Percentiles rank a stretch among this genome's conserved stretches.
phyloP scores from a whole-genome alignment of 345 rosid species.

The Linum usitatissimum region DNA sequence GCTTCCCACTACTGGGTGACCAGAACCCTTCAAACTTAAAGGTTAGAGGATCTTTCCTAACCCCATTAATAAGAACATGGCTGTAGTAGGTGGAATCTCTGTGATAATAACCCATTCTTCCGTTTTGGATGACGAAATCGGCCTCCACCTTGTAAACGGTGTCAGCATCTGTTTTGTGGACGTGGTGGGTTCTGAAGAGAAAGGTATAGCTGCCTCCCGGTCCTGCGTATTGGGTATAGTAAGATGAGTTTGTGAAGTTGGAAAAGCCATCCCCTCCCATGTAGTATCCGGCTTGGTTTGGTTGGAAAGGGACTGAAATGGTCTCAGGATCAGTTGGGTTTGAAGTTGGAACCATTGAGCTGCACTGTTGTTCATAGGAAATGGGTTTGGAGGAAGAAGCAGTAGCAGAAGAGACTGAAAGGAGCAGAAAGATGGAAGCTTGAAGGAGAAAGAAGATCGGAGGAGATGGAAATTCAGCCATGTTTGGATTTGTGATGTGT shows the following conservation, averaged over 20 bases:
- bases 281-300: slow-evolving; percentile 19
- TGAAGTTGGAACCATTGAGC: neutral
- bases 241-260: neutral
- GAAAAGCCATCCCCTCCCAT: slow-evolving; percentile 17
- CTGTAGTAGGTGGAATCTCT: neutral
- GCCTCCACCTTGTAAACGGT: slow-evolving; percentile 21
- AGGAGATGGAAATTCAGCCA: neutral
- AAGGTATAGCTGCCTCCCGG: slow-evolving; percentile 1
- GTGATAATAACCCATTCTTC: neutral
- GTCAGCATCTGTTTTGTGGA: slow-evolving; percentile 10
- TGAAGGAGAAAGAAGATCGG: slow-evolving; percentile 8
- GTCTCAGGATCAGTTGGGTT: neutral
- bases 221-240: neutral
- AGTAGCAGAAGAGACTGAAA: neutral
- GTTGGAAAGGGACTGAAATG: slow-evolving; percentile 17
- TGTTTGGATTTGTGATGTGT: neutral
- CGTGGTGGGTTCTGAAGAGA: slow-evolving; percentile 11
- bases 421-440: neutral
- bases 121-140: slow-evolving; percentile 9
- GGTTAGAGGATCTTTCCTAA: slow-evolving; percentile 2
- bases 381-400: neutral
- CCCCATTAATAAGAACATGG: neutral
- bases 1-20: slow-evolving; percentile 20
- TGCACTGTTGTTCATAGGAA: neutral
- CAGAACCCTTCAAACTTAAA: slow-evolving; percentile 29